These are phyloP conservation scores for Xerocomus brunneocitrinus DNA, from an alignment of 768 basidiomycete genomes.

Conservation along the genomic window DNA sequence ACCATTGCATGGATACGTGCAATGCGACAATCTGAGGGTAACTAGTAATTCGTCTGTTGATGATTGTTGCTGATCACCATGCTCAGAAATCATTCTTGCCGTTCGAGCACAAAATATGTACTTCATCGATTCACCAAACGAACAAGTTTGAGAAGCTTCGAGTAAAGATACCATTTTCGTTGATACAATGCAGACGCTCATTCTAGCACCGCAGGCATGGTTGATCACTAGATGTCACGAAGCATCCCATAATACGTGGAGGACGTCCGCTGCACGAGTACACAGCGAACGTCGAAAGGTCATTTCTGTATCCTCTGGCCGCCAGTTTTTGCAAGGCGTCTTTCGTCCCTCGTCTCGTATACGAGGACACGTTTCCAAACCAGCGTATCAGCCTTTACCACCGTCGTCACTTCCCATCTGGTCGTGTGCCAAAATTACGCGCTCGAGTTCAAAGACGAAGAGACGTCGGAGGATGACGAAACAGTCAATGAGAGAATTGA, in stretches of 20 bases:
- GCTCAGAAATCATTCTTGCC: constrained; percentile 6
- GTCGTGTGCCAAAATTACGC: constrained; percentile 21
- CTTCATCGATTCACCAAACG: not conserved
- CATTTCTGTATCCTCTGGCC: not conserved
- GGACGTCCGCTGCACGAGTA: not conserved
- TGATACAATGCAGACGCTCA: not conserved
- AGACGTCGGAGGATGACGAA: constrained; percentile 6
- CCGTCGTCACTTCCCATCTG: not conserved
- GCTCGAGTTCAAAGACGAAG: constrained; percentile 5
- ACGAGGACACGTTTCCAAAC: not conserved
- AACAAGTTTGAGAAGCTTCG: constrained; percentile 1
- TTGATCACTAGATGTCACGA: not conserved
- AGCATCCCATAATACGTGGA: not conserved
- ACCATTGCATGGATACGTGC: not conserved
- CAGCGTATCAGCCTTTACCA: not conserved
- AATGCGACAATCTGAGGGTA: constrained; percentile 2
- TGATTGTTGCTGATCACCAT: not conserved
- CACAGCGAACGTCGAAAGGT: not conserved
- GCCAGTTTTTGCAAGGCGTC: constrained; percentile 1
- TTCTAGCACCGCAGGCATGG: constrained; percentile 4
- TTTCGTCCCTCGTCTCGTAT: not conserved
- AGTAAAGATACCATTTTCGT: constrained; percentile 1
- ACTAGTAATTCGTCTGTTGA: not conserved
- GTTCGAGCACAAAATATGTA: not conserved
- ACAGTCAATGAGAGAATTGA: constrained; percentile 8